Evolutionary conservation across 1,284 basidiomycete species (phyloP), one percentile per base, ranked within the genome.

Genomic region (Ceratobasidium sp.): DNA sequence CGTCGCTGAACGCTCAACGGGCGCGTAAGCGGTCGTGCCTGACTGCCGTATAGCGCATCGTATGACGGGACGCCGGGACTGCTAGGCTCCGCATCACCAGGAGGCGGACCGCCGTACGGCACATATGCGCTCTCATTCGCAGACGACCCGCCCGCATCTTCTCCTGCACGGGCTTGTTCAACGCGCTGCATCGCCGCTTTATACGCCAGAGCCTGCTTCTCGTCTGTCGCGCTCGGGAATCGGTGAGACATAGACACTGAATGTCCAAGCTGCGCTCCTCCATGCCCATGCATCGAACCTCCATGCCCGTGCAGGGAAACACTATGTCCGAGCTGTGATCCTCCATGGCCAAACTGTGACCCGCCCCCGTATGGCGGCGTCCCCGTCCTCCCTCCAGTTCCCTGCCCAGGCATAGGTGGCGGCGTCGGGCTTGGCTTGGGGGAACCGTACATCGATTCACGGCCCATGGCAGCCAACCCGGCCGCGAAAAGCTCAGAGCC

Each of bases 51-150:
- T 3, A 62, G 18, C 28, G 47, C 43, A 52, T 72, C 70, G 38
- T 63, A 72, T 13, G 55, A 38, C 52, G 72, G 59, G 21, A 75
- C 30, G 13, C 49, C 70, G n/a, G 28, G 59, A 23, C 58, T 74
- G 38, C 50, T 70, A 9, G 57, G 62, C 26, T 38, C 49, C 26
- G n/a, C 50, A 46, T 44, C 21, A 2, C 28, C 52, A 30, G 44
- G 44, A 11, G 23, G 23, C 16, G 57, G 46, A 3, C 26, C 66
- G 35, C 38, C 64, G 16, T 55, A 55, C 30, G 52, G 21, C 32
- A 28, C 55, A 26, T 58, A 58, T 11, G 35, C 35, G 35, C 35
- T 11, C 11, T 11, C 35, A 38, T 38, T 38, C 35, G 35, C 35
- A 4, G 58, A 61, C 58, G 58, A 61, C 11, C 43, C 58, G 16